A percentile compares a stretch with the other conserved stretches of the same genome.
phyloP scores from a whole-genome alignment of 2,329 filamentous ascomycete genomes.

The Neophaeococcomyces aloes region DNA sequence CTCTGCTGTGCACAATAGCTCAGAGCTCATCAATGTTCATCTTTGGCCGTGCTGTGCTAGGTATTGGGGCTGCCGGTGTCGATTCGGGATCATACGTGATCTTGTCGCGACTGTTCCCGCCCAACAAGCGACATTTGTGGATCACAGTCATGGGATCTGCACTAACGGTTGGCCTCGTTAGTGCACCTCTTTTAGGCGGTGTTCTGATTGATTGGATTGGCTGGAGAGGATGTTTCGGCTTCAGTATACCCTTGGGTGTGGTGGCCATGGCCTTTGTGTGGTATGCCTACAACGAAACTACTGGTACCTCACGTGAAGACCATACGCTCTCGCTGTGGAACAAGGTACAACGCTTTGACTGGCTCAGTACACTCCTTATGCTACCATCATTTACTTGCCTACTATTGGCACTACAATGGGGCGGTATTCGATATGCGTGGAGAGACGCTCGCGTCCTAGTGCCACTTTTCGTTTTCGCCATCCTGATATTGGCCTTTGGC shows the following conservation, averaged over 20 bases:
- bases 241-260: conserved; percentile 36
- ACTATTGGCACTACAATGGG: conserved; percentile 38
- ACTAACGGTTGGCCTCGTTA: conserved; percentile 22
- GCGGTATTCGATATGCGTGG: conserved; percentile 35
- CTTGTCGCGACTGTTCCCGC: conserved; percentile 19
- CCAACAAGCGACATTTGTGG: conserved; percentile 23
- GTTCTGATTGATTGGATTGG: conserved; percentile 25
- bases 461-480: conserved; percentile 36
- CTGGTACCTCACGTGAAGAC: neutral
- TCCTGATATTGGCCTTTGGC: conserved; percentile 34
- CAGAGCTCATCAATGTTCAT: conserved; percentile 19
- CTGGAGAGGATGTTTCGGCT: conserved; percentile 31
- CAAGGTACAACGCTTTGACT: conserved; percentile 26
- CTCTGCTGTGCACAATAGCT: conserved; percentile 17
- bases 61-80: conserved; percentile 21
- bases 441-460: conserved; percentile 31
- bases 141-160: conserved; percentile 21
- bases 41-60: conserved; percentile 25
- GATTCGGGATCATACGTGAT: conserved; percentile 16
- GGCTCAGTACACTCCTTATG: conserved; percentile 25
- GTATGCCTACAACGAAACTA: conserved; percentile 21
- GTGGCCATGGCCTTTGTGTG: conserved; percentile 22
- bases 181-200: conserved; percentile 27
- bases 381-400: conserved; percentile 31
- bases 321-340: conserved; percentile 4